A percentile compares a stretch with the other conserved stretches of the same genome.
phyloP scores from a whole-genome alignment of 116 monocot genomes.

The Cymodocea nodosa region DNA sequence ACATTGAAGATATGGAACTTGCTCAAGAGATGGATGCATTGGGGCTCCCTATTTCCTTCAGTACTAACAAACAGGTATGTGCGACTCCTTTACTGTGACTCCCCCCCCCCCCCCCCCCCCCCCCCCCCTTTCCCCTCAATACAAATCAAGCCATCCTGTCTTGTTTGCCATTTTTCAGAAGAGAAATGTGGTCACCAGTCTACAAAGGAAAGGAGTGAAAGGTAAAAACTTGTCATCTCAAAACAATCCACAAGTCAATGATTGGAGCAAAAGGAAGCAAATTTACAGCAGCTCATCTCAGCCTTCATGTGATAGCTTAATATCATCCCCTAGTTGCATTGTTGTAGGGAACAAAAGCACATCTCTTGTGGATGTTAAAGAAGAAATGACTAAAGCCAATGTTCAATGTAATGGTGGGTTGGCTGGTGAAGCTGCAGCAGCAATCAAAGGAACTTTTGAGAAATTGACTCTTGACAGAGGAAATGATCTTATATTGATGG shows the following conservation, averaged over 20 bases:
- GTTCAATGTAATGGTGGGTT: slow-evolving; percentile 10
- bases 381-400: background rate
- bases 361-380: slow-evolving; percentile 10
- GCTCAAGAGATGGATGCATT: slow-evolving; percentile 51
- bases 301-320: slow-evolving; percentile 13
- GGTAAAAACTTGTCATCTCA: slow-evolving; percentile 11
- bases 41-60: slow-evolving; percentile 78
- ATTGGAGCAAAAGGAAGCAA: slow-evolving; percentile 2
- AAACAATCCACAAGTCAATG: slow-evolving; percentile 12
- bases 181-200: slow-evolving; percentile 11
- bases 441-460: slow-evolving; percentile 1
- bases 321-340: background rate
- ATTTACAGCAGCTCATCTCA: slow-evolving; percentile 19
- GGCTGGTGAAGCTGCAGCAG: background rate
- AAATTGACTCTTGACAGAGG: background rate
- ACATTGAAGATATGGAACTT: slow-evolving; percentile 45
- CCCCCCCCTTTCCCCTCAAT: too few relatives aligned
- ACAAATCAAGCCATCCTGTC: background rate
- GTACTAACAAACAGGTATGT: slow-evolving; percentile 45
- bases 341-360: slow-evolving; percentile 1
- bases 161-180: slow-evolving; percentile 16
- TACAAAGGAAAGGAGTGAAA: slow-evolving; percentile 21
- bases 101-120: background rate
- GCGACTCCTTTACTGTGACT: background rate
- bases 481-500: slow-evolving; percentile 4